These are phyloP conservation scores for Rhodamnia rubescens DNA, from an alignment of 345 rosid genomes.

Conservation along the genomic window DNA sequence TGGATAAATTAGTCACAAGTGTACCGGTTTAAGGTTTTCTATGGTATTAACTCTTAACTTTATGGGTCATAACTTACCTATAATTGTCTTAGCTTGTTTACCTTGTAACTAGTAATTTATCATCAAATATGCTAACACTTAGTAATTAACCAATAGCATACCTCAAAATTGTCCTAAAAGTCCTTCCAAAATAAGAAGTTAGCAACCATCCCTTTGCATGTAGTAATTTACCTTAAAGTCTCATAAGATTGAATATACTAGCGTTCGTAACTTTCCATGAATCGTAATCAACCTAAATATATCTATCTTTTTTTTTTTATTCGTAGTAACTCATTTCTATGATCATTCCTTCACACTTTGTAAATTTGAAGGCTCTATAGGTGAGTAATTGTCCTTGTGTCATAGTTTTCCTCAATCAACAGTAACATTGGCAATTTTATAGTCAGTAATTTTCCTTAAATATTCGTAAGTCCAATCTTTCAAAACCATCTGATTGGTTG, in stretches of 20 bases:
- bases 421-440: neutral
- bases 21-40: too few relatives aligned
- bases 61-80: neutral
- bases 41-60: neutral
- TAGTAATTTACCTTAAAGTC: neutral
- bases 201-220: neutral
- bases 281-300: neutral
- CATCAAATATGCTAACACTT: neutral
- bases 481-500: neutral
- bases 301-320: neutral
- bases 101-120: neutral
- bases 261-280: neutral
- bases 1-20: too few relatives aligned
- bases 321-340: neutral
- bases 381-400: neutral
- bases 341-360: neutral
- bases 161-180: neutral
- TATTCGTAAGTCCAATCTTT: neutral
- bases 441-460: neutral
- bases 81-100: neutral
- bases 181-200: neutral
- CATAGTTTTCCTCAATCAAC: neutral
- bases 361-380: neutral
- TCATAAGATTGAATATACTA: neutral
- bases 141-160: neutral